These are phyloP conservation scores for Microsporum ferrugineum DNA, from an alignment of 2,329 filamentous ascomycete genomes.

Conservation along the genomic window DNA sequence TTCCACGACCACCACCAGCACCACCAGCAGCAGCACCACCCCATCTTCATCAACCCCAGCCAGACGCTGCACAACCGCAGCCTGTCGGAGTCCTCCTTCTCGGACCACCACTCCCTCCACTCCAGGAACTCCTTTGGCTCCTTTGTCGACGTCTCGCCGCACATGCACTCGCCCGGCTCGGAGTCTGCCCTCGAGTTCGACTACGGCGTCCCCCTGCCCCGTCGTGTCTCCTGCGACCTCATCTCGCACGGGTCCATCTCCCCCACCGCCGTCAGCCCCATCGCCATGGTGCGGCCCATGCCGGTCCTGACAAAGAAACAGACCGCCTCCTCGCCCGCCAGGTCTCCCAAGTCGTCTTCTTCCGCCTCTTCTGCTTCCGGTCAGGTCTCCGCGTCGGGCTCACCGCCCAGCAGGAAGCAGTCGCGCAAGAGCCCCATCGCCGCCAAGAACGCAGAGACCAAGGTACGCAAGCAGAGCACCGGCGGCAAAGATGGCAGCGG, in stretches of 20 bases:
- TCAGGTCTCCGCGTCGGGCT: constrained; percentile 42
- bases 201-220: constrained; percentile 25
- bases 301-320: constrained; percentile 37
- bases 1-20: not conserved
- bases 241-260: constrained; percentile 34
- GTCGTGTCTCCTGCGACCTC: constrained; percentile 32
- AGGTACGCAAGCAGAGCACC: constrained; percentile 62
- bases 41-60: constrained; percentile 78
- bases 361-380: constrained; percentile 34
- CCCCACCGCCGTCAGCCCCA: constrained; percentile 49
- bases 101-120: constrained; percentile 52
- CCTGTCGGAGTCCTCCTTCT: constrained; percentile 72
- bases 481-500: constrained; percentile 59
- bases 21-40: constrained; percentile 31
- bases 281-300: constrained; percentile 56
- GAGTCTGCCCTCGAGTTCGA: constrained; percentile 57
- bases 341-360: constrained; percentile 52
- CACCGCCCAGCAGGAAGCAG: constrained; percentile 54
- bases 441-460: constrained; percentile 70
- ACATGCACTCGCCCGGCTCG: constrained; percentile 72
- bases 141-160: constrained; percentile 72
- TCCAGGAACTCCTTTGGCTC: constrained; percentile 58
- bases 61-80: constrained; percentile 82
- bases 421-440: constrained; percentile 62
- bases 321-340: constrained; percentile 41